Evolutionary conservation across 2,329 filamentous ascomycete species (phyloP).

Genomic region (Pestalotiopsis fici): DNA sequence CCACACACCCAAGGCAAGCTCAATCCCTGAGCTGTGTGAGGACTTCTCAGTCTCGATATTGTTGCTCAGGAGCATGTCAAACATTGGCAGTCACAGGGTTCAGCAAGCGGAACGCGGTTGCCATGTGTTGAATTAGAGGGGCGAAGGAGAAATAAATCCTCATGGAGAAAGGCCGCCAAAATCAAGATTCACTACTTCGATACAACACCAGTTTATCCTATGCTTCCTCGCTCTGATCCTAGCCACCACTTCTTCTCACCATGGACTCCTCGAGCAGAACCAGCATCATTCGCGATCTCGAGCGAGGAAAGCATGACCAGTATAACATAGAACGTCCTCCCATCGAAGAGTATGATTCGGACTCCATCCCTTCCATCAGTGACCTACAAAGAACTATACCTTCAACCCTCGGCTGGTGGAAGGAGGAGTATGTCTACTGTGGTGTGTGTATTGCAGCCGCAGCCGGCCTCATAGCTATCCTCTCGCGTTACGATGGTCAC

Average conservation of each 20-base stretch:
- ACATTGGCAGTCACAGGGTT: no score
- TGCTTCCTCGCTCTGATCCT: not conserved
- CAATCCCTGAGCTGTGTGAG: no score
- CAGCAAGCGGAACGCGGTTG: no score
- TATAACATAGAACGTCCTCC: not conserved
- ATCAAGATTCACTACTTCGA: no score
- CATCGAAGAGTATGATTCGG: constrained; percentile 2
- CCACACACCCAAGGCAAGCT: no score
- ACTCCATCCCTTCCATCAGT: constrained; percentile 17
- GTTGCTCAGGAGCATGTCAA: no score
- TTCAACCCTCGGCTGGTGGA: constrained; percentile 35
- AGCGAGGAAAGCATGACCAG: not conserved
- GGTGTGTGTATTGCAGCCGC: constrained; percentile 28
- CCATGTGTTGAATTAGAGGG: no score
- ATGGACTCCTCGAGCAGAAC: not conserved
- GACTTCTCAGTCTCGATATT: no score
- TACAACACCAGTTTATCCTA: not conserved
- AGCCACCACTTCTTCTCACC: not conserved
- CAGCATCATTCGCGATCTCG: not conserved
- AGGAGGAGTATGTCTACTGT: constrained; percentile 35
- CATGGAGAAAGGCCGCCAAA: no score
- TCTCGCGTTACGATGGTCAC: constrained; percentile 30
- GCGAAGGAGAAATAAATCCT: no score
- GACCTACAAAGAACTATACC: constrained; percentile 22
- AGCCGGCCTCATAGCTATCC: constrained; percentile 25